Base-by-base conservation (phyloP, 164 flowering plant species). In the Pachysandra terminalis region DNA sequence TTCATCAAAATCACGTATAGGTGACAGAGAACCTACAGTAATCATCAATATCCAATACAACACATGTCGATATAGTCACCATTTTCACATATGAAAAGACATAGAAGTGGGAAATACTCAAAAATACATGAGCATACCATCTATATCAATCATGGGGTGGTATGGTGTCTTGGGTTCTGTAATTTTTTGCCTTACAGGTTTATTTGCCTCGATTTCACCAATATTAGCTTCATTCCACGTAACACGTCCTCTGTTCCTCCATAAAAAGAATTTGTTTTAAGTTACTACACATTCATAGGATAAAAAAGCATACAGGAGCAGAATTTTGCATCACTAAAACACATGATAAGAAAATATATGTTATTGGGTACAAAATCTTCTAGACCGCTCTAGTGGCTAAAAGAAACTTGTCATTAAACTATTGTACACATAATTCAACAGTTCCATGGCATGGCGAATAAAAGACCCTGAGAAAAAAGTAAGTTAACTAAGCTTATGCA, bases 141-240 rank as follows among this genome's bases (percentile, higher is more conserved):
- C 96, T 52, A 83, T 96, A 72, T 93, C 95, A 76, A 84, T 77
- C 97, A 90, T 88, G 48, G 81, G 95, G 77, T 91, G 99, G 77
- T 86, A 96, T 13, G 99, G 99, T 14, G 99, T 96, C 91, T 96
- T 96, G 51, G 99, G 99, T 79, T 96, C 99, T 63, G 97, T 90
- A 23, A 96, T 96, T 82, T 96, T 96, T 85, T 96, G 98, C 83
- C 99, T 90, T 40, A 87, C 91, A 64, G 99, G 99, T 74, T 96
- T 96, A 68, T 84, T 92, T 60, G 90, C 82, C 81, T 96, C 99
- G 68, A 96, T 96, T 74, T 93, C 91, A 48, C 75, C 88, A 69
- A 96, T 70, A 79, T 93, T 96, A 54, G 82, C 87, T 71, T 96
- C 99, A 89, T 96, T 78, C 99, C 99, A 96, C 69, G 70, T 81